Conservation (phyloP, 1,284 basidiomycete genomes). For the Cutaneotrichosporon cyanovorans region DNA sequence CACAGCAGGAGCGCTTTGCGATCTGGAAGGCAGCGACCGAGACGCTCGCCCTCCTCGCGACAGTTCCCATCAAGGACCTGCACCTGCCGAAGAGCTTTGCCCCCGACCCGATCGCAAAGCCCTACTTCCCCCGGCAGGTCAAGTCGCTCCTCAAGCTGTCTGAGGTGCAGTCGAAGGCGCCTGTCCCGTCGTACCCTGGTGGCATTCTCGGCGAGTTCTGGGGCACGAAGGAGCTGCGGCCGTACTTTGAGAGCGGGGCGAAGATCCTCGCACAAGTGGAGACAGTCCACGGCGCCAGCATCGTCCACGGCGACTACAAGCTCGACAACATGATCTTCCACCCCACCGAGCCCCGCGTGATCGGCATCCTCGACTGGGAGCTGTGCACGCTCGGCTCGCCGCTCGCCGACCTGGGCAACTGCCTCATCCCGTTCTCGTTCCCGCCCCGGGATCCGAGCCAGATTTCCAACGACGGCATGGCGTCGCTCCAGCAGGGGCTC, state of each 20-base stretch:
- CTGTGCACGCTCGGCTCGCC: conserved; percentile 84
- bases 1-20: conserved; percentile 53
- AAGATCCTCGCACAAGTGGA: conserved; percentile 64
- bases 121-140: conserved; percentile 89
- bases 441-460: neutral
- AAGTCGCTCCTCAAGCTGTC: conserved; percentile 71
- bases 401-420: conserved; percentile 83
- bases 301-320: conserved; percentile 93
- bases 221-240: conserved; percentile 61
- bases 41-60: conserved; percentile 66
- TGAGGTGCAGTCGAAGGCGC: conserved; percentile 62
- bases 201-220: conserved; percentile 44
- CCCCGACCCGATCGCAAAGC: conserved; percentile 51
- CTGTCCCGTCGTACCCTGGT: conserved; percentile 34
- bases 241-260: conserved; percentile 58
- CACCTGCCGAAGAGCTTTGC: conserved; percentile 68
- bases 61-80: conserved; percentile 60
- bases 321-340: conserved; percentile 87
- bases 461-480: neutral
- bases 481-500: conserved; percentile 46
- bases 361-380: conserved; percentile 95
- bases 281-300: conserved; percentile 55
- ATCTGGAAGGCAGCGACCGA: conserved; percentile 64
- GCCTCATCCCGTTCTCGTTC: conserved; percentile 38
- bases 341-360: conserved; percentile 80